Conservation (phyloP, 169 alveolate species). For the Cryptosporidium parvum region DNA sequence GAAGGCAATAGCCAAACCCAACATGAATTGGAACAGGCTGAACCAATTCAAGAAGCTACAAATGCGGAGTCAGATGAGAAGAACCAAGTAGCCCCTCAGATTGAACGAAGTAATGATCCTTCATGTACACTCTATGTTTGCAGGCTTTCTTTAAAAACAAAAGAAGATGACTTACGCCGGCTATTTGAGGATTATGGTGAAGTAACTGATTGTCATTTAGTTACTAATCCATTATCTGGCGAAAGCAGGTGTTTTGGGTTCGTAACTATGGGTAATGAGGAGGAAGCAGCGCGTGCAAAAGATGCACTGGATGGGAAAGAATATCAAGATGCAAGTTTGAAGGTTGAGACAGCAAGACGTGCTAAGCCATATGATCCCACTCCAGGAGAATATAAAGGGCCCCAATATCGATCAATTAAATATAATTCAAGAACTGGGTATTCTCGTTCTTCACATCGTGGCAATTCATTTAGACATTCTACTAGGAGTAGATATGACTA, state of each 20-base stretch:
- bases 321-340: slow-evolving; percentile 67
- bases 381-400: slow-evolving; percentile 74
- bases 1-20: background rate
- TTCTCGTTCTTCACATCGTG: slow-evolving; percentile 53
- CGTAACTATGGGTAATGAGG: slow-evolving; percentile 65
- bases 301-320: slow-evolving; percentile 74
- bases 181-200: slow-evolving; percentile 67
- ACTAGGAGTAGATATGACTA: slow-evolving; percentile 63
- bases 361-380: slow-evolving; percentile 76
- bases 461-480: slow-evolving; percentile 46
- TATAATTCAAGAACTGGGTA: slow-evolving; percentile 44
- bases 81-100: background rate
- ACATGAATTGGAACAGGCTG: slow-evolving; percentile 25
- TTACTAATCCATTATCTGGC: slow-evolving; percentile 58
- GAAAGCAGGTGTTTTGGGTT: slow-evolving; percentile 75
- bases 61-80: slow-evolving; percentile 27
- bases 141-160: slow-evolving; percentile 58
- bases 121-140: slow-evolving; percentile 73
- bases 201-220: slow-evolving; percentile 69
- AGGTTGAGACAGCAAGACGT: slow-evolving; percentile 74
- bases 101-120: slow-evolving; percentile 61
- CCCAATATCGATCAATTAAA: slow-evolving; percentile 73
- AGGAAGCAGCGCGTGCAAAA: slow-evolving; percentile 75
- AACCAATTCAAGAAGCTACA: slow-evolving; percentile 30
- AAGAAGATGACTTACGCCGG: slow-evolving; percentile 66